Evolutionary conservation across 371 early-diverging fungal genomes (phyloP).

Genomic region (Coemansia sp.): DNA sequence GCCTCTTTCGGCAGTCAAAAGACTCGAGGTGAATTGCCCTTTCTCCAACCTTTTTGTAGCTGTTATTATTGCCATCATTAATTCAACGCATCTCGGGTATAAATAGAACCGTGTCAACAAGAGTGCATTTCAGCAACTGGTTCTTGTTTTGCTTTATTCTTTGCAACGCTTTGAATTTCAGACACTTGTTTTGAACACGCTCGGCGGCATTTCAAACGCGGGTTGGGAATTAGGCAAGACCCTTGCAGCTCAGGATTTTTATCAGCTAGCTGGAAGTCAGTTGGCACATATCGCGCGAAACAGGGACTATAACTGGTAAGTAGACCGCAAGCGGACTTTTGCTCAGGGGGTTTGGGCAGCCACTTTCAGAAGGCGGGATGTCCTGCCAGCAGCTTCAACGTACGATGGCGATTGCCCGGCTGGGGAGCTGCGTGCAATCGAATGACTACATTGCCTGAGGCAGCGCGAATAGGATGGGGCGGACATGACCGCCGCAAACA

Average conservation of each 20-base stretch:
- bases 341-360: background rate
- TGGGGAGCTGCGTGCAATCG: slow-evolving; percentile 6
- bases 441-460: background rate
- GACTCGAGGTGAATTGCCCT: background rate
- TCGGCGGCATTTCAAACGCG: too few relatives aligned
- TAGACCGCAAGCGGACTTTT: background rate
- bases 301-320: background rate
- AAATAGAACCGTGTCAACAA: background rate
- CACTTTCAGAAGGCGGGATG: background rate
- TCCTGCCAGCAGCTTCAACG: background rate
- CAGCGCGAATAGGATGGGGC: background rate
- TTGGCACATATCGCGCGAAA: background rate
- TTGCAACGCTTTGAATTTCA: background rate
- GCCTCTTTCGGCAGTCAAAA: background rate
- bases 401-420: slow-evolving; percentile 5
- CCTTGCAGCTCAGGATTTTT: background rate
- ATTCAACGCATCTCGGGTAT: background rate
- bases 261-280: background rate
- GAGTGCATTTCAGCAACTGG: background rate
- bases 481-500: background rate
- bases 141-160: background rate
- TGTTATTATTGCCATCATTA: background rate
- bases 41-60: background rate
- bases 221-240: background rate
- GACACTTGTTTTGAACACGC: background rate